Evolutionary conservation across 805 yeast genomes (phyloP).

Genomic region (Pichia manshurica): DNA sequence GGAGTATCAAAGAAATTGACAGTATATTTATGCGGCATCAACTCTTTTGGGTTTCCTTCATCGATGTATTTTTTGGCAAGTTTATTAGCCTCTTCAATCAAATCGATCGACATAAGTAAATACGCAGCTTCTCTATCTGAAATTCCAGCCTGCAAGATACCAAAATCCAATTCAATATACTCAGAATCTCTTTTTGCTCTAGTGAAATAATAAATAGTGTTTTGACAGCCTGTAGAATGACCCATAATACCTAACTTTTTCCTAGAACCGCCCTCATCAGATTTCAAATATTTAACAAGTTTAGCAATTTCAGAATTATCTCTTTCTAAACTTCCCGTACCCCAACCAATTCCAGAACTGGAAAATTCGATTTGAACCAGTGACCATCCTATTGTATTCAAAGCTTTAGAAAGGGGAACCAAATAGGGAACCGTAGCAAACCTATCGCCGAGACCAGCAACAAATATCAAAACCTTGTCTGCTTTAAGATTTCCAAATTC

Average conservation of each 20-base stretch:
- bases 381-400: conserved; percentile 48
- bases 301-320: conserved; percentile 54
- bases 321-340: conserved; percentile 53
- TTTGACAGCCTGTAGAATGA: conserved; percentile 85
- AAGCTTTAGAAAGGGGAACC: conserved; percentile 36
- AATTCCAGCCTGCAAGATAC: conserved; percentile 68
- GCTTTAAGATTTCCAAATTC: conserved; percentile 3
- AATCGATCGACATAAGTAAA: conserved; percentile 13
- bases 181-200: conserved; percentile 23
- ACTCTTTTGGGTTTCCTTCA: conserved; percentile 40
- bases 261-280: conserved; percentile 39
- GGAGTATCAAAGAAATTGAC: conserved; percentile 50
- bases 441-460: conserved; percentile 73
- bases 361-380: conserved; percentile 51
- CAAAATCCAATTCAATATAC: conserved; percentile 38
- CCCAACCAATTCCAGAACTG: conserved; percentile 70
- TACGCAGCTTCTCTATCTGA: conserved; percentile 53
- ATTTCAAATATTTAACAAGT: conserved; percentile 51
- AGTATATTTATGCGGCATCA: conserved; percentile 48
- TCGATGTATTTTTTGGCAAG: conserved; percentile 36
- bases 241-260: conserved; percentile 62
- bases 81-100: conserved; percentile 17
- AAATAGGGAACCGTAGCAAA: conserved; percentile 64
- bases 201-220: conserved; percentile 55
- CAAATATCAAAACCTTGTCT: conserved; percentile 53